Evolutionary conservation across 1,284 basidiomycete genomes (phyloP).

Genomic region (Schizophyllum amplum): DNA sequence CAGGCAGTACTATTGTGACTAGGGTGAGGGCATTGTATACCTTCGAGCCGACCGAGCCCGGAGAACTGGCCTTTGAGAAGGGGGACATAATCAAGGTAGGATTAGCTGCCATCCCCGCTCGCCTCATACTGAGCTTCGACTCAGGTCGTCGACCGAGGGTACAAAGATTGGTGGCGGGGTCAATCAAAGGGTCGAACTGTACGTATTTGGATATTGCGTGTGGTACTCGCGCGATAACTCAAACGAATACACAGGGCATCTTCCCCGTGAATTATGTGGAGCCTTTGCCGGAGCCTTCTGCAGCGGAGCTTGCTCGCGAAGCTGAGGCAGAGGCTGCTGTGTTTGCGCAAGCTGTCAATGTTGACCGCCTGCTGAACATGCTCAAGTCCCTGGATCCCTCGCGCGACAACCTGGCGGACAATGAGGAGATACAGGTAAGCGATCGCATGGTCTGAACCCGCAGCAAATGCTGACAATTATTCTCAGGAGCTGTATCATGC

Average conservation of each 20-base stretch:
- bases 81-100: slow-evolving; percentile 91
- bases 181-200: slow-evolving; percentile 80
- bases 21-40: slow-evolving; percentile 88
- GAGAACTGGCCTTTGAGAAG: slow-evolving; percentile 88
- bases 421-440: slow-evolving; percentile 86
- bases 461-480: not conserved
- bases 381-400: slow-evolving; percentile 71
- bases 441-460: not conserved
- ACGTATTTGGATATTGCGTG: not conserved
- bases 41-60: slow-evolving; percentile 84
- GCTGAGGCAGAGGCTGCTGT: slow-evolving; percentile 86
- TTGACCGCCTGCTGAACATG: slow-evolving; percentile 82
- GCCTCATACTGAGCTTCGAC: slow-evolving; percentile 45
- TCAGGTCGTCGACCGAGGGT: slow-evolving; percentile 87
- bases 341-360: slow-evolving; percentile 77
- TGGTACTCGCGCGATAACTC: not conserved
- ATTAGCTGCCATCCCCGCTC: not conserved
- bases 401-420: slow-evolving; percentile 84
- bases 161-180: slow-evolving; percentile 98
- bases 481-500: slow-evolving; percentile 82
- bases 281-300: slow-evolving; percentile 80
- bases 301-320: slow-evolving; percentile 74
- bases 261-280: slow-evolving; percentile 99
- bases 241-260: slow-evolving; percentile 49
- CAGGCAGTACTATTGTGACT: slow-evolving; percentile 47